Evolutionary conservation across 2,329 filamentous ascomycete genomes (phyloP).

Genomic region (Dactylonectria macrodidyma): DNA sequence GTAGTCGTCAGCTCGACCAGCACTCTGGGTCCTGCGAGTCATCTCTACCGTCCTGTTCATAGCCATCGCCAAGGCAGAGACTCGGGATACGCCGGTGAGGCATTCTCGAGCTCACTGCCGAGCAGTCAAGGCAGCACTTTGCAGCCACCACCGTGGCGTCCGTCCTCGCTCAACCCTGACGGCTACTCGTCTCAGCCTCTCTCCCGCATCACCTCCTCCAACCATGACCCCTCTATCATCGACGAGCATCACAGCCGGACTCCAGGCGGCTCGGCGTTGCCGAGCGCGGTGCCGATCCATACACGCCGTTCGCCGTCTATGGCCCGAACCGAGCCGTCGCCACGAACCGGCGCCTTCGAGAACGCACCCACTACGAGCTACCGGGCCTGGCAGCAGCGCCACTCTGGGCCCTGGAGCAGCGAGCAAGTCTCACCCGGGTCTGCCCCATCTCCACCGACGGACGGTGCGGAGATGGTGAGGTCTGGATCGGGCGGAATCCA

Average conservation of each 20-base stretch:
- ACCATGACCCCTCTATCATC: conserved; percentile 19
- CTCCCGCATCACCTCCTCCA: conserved; percentile 38
- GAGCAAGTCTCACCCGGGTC: conserved; percentile 19
- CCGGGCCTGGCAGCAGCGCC: conserved; percentile 32
- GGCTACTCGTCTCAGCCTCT: conserved; percentile 42
- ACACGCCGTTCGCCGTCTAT: conserved; percentile 34
- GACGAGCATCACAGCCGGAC: conserved; percentile 12
- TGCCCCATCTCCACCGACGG: conserved; percentile 9
- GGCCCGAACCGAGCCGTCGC: conserved; percentile 39
- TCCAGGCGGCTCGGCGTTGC: conserved; percentile 15
- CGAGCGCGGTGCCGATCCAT: conserved; percentile 16
- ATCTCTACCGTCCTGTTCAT: conserved; percentile 8
- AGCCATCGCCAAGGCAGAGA: conserved; percentile 28
- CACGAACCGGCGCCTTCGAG: conserved; percentile 30
- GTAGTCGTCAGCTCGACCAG: conserved; percentile 36
- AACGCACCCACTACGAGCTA: conserved; percentile 26
- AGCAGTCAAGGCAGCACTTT: conserved; percentile 37
- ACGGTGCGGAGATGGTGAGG: conserved; percentile 40
- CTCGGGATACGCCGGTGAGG: conserved; percentile 32
- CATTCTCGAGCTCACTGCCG: conserved; percentile 33
- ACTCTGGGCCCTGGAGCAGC: conserved; percentile 37
- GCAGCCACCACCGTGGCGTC: conserved; percentile 34
- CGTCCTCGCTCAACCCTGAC: conserved; percentile 27
- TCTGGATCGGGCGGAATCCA: conserved; percentile 44
- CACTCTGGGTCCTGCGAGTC: conserved; percentile 21